Evolutionary conservation across 495 filamentous ascomycete species (phyloP).

Genomic region (Aspergillus egyptiacus): DNA sequence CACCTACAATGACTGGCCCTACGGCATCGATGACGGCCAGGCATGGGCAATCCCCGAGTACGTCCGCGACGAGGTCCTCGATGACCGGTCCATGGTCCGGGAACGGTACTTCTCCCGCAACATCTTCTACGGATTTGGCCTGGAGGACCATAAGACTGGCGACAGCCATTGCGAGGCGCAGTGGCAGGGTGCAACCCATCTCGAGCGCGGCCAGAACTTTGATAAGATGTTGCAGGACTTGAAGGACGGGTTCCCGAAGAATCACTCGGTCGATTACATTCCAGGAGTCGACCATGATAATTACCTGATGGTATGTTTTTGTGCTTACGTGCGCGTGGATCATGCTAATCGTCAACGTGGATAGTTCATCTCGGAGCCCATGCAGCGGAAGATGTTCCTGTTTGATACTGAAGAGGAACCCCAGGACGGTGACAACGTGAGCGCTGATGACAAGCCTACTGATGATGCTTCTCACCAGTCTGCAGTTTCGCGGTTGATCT

Average conservation of each 20-base stretch:
- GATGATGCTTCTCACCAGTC: no score
- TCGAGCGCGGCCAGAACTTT: not conserved
- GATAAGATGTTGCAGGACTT: not conserved
- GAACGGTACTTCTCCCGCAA: not conserved
- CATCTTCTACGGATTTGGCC: not conserved
- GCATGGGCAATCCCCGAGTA: not conserved
- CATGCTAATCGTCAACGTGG: not conserved
- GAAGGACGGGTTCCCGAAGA: not conserved
- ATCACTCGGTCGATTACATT: not conserved
- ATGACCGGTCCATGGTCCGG: not conserved
- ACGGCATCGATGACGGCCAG: not conserved
- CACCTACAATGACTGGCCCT: not conserved
- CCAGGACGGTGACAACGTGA: no score
- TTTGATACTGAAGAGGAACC: no score
- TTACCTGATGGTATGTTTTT: slow-evolving; percentile 2
- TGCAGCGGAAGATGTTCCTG: not conserved
- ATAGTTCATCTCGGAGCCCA: not conserved
- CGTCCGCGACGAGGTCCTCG: not conserved
- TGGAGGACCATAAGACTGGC: not conserved
- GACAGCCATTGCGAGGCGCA: not conserved
- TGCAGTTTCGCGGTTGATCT: no score
- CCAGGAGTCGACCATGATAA: not conserved
- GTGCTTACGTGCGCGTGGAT: not conserved
- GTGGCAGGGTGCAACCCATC: not conserved
- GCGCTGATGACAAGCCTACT: no score